Evolutionary conservation across 1,284 basidiomycete genomes (phyloP).

Genomic region (Ceratobasidium sp.): DNA sequence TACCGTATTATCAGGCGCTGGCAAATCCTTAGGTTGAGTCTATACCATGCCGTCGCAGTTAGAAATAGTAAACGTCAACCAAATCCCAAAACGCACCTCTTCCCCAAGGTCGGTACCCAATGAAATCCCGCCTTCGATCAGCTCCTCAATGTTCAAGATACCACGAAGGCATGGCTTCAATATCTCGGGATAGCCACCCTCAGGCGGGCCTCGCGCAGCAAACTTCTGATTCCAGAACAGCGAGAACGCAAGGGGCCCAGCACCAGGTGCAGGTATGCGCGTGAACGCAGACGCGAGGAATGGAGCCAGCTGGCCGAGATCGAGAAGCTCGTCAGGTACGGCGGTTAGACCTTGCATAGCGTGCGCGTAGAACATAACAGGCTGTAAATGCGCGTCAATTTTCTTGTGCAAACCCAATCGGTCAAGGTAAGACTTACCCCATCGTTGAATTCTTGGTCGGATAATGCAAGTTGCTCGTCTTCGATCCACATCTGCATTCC

Average conservation of each 20-base stretch:
- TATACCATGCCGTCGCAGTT: not conserved
- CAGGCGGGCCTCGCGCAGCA: not conserved
- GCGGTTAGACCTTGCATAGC: conserved; percentile 26
- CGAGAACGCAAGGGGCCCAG: conserved; percentile 36
- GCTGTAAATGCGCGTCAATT: conserved; percentile 2
- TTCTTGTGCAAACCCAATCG: not conserved
- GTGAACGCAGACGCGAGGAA: conserved; percentile 41
- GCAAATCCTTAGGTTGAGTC: conserved; percentile 2
- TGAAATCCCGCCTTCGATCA: conserved; percentile 22
- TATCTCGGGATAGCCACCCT: conserved; percentile 25
- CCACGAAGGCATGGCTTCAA: conserved; percentile 26
- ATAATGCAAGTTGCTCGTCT: conserved; percentile 9
- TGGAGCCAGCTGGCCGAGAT: conserved; percentile 38
- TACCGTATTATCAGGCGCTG: not conserved
- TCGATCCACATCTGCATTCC: conserved; percentile 32
- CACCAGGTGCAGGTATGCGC: conserved; percentile 36
- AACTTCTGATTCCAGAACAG: conserved; percentile 39
- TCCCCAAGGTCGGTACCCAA: conserved; percentile 23
- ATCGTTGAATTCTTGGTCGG: conserved; percentile 30
- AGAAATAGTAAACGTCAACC: not conserved
- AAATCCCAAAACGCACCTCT: conserved; percentile 11
- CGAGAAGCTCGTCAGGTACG: conserved; percentile 20
- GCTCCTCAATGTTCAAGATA: conserved; percentile 23
- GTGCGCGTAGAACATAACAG: conserved; percentile 32
- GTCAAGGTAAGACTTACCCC: conserved; percentile 12